phyloP scores from a whole-genome alignment of 2,329 filamentous ascomycete genomes.

The Xylariaceae sp. region DNA sequence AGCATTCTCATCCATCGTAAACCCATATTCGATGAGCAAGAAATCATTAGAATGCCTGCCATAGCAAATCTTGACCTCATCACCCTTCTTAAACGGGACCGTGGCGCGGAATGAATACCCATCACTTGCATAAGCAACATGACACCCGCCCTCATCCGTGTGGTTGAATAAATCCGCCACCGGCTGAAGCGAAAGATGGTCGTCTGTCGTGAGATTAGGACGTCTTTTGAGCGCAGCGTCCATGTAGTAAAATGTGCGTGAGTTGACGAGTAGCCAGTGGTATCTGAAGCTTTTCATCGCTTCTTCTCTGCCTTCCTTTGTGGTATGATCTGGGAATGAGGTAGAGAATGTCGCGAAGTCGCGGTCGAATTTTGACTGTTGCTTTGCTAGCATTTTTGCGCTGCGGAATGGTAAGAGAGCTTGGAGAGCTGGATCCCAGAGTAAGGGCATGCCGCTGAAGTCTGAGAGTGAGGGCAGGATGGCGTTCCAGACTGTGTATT shows the following conservation, averaged over 20 bases:
- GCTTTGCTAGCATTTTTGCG: slow-evolving; percentile 48
- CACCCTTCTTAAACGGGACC: slow-evolving; percentile 49
- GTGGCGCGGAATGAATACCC: slow-evolving; percentile 56
- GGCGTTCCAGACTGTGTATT: slow-evolving; percentile 58
- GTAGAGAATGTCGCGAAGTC: slow-evolving; percentile 47
- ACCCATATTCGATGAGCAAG: slow-evolving; percentile 65
- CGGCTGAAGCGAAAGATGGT: slow-evolving; percentile 68
- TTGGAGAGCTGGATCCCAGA: slow-evolving; percentile 48
- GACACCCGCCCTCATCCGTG: slow-evolving; percentile 47
- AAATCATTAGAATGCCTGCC: slow-evolving; percentile 71
- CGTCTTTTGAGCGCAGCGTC: slow-evolving; percentile 43
- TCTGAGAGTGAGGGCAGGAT: slow-evolving; percentile 65
- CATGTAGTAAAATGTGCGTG: slow-evolving; percentile 60
- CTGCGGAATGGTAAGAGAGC: slow-evolving; percentile 45
- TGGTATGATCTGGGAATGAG: slow-evolving; percentile 38
- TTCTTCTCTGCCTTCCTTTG: not conserved
- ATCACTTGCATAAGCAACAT: slow-evolving; percentile 46
- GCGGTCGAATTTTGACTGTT: slow-evolving; percentile 49
- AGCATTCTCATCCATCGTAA: slow-evolving; percentile 44
- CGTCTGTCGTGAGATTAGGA: slow-evolving; percentile 37
- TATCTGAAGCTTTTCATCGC: slow-evolving; percentile 41
- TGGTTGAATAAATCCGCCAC: slow-evolving; percentile 72
- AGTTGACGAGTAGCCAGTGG: slow-evolving; percentile 60
- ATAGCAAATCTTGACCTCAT: slow-evolving; percentile 69
- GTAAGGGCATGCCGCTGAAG: slow-evolving; percentile 50